Conservation (phyloP, 2,329 filamentous ascomycete species). For the Aspergillus udagawae region DNA sequence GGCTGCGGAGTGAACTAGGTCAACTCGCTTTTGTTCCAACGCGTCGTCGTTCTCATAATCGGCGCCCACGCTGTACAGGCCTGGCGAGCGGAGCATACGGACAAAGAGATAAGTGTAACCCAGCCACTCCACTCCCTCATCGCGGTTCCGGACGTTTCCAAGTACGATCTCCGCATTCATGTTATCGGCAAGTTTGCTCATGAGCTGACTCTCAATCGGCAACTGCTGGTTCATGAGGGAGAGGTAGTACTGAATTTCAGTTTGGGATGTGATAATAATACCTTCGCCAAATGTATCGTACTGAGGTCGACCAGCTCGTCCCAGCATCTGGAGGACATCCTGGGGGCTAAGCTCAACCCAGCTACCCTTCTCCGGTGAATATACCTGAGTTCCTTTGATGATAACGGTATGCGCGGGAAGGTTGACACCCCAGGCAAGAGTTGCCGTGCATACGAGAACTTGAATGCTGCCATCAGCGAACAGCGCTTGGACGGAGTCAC, state of each 20-base stretch:
- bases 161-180: conserved; percentile 94
- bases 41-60: conserved; percentile 92
- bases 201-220: conserved; percentile 94
- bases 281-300: conserved; percentile 98
- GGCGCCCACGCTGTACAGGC: conserved; percentile 88
- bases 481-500: conserved; percentile 89
- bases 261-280: conserved; percentile 95
- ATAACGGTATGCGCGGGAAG: conserved; percentile 96
- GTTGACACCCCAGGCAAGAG: conserved; percentile 98
- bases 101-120: conserved; percentile 98
- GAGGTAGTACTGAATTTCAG: conserved; percentile 94
- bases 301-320: conserved; percentile 91
- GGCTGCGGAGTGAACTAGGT: conserved; percentile 91
- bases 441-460: conserved; percentile 94
- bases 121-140: conserved; percentile 98
- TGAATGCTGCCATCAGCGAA: conserved; percentile 89
- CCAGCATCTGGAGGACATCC: conserved; percentile 97
- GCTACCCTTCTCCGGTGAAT: conserved; percentile 96
- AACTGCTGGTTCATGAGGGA: conserved; percentile 95
- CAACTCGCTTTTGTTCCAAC: conserved; percentile 94
- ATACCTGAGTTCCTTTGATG: conserved; percentile 97
- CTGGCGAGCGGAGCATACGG: conserved; percentile 92
- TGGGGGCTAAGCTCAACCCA: conserved; percentile 98
- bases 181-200: conserved; percentile 90
- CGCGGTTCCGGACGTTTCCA: conserved; percentile 83